These are phyloP conservation scores for Penicillium psychrosexuale DNA, from an alignment of 2,329 filamentous ascomycete species.

Conservation along the genomic window DNA sequence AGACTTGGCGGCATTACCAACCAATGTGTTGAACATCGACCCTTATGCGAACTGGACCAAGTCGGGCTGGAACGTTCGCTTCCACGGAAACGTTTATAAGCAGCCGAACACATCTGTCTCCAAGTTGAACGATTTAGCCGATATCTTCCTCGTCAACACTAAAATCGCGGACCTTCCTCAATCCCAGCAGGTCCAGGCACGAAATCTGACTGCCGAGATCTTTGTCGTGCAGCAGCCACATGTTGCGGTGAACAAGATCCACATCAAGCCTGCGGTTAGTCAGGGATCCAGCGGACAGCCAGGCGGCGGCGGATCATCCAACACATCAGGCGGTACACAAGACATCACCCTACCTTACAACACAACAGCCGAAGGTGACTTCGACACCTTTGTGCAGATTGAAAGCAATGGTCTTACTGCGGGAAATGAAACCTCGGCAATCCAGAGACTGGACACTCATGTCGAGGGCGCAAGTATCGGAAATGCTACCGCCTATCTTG, in stretches of 20 bases:
- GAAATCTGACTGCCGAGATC: slow-evolving; percentile 70
- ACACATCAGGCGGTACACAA: slow-evolving; percentile 57
- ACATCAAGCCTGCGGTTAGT: slow-evolving; percentile 59
- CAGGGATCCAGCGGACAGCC: slow-evolving; percentile 45
- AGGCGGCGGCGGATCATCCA: slow-evolving; percentile 21
- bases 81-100: slow-evolving; percentile 81
- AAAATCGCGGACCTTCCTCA: slow-evolving; percentile 58
- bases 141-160: slow-evolving; percentile 66
- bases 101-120: slow-evolving; percentile 64
- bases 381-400: slow-evolving; percentile 67
- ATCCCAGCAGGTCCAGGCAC: slow-evolving; percentile 62
- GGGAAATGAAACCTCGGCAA: slow-evolving; percentile 61
- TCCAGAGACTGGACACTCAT: slow-evolving; percentile 68
- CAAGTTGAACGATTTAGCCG: slow-evolving; percentile 66
- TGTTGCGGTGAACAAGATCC: slow-evolving; percentile 36
- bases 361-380: slow-evolving; percentile 68
- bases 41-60: slow-evolving; percentile 72
- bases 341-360: slow-evolving; percentile 61
- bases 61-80: slow-evolving; percentile 71
- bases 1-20: slow-evolving; percentile 17
- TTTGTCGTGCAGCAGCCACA: slow-evolving; percentile 68
- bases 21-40: slow-evolving; percentile 23
- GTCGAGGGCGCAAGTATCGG: slow-evolving; percentile 63
- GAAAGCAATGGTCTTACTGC: slow-evolving; percentile 55
- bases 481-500: slow-evolving; percentile 73